Evolutionary conservation across 495 filamentous ascomycete genomes (phyloP).

Genomic region (Aspergillus diversus): DNA sequence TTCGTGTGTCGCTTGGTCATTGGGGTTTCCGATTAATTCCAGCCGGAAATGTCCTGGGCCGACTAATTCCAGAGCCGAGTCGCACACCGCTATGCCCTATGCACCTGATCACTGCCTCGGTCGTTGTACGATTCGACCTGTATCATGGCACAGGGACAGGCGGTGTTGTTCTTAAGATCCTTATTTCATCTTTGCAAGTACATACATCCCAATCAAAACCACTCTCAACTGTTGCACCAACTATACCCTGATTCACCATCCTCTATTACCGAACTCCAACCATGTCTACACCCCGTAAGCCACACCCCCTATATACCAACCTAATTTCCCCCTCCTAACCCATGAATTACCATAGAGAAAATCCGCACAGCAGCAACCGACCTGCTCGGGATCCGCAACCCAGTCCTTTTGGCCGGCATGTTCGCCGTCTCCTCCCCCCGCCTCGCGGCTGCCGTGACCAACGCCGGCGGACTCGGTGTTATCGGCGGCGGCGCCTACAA

Average conservation of each 20-base stretch:
- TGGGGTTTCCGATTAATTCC: background rate
- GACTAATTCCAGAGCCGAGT: background rate
- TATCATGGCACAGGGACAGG: no score
- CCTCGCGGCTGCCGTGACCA: constrained; percentile 76
- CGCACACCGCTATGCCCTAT: background rate
- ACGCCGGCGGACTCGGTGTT: constrained; percentile 80
- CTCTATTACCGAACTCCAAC: background rate
- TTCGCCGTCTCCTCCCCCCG: constrained; percentile 89
- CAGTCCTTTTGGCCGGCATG: constrained; percentile 86
- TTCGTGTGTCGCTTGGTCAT: background rate
- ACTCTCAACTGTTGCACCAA: no score
- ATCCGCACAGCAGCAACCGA: constrained; percentile 79
- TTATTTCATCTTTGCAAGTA: no score
- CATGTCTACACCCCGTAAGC: background rate
- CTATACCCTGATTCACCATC: no score
- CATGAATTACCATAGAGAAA: constrained; percentile 52
- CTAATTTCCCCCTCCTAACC: background rate
- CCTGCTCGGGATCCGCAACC: constrained; percentile 86
- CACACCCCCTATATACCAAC: background rate
- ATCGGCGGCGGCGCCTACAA: constrained; percentile 96
- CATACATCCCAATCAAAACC: no score
- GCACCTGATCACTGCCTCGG: background rate
- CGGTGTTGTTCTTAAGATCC: no score
- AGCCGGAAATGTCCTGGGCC: background rate
- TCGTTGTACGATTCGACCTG: background rate